Base-by-base conservation (phyloP, 441 rosid genomes). In the Pelargonium citronellum region DNA sequence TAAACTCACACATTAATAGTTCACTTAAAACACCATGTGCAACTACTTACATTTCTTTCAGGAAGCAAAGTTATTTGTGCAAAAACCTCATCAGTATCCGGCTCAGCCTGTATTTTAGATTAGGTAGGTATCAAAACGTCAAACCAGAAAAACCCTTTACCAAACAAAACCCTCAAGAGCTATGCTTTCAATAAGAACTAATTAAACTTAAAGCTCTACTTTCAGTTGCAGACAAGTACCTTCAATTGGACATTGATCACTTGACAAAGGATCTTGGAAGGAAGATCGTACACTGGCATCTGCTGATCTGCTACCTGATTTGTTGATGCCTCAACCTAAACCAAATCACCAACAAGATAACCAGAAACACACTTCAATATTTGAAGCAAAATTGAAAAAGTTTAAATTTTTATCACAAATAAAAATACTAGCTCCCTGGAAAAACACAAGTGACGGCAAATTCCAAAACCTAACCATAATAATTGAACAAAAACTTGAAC, bases 41-140 rank as follows among this genome's bases (percentile, higher is more conserved):
- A 55, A n/a, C 7, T 55, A 24, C 89, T 74, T 79, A 92, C 99
- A 10, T 39, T 78, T 17, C 75, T 37, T 71, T 82, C 92, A 1
- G 99, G 99, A 75, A 86, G 83, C 73, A 95, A 82, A 68, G 95
- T 92, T 71, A 95, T 86, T 86, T 95, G 99, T 0, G 99, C 99
- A 80, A 84, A 95, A 66, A 95, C 91, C 79, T 95, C 99, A 57
- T 95, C 99, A 0, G 98, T 90, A 68, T 95, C 99, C 1, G 93
- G 87, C 78, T 95, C 99, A 7, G 99, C 99, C 99, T 95, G 78
- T 55, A 55, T 15, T 55, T 55, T 55, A 37, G 20, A 51, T 15
- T 51, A 51, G 16, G 41, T 37, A 37, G 41, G 41, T 37, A 37
- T 37, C 58, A 51, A 51, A 7, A 72, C 64, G 37, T 46, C 64